Percentiles rank a stretch among this genome's conserved stretches.
Evolutionary conservation across 2,329 filamentous ascomycete species (phyloP).

Genomic region (Zasmidium cellare): DNA sequence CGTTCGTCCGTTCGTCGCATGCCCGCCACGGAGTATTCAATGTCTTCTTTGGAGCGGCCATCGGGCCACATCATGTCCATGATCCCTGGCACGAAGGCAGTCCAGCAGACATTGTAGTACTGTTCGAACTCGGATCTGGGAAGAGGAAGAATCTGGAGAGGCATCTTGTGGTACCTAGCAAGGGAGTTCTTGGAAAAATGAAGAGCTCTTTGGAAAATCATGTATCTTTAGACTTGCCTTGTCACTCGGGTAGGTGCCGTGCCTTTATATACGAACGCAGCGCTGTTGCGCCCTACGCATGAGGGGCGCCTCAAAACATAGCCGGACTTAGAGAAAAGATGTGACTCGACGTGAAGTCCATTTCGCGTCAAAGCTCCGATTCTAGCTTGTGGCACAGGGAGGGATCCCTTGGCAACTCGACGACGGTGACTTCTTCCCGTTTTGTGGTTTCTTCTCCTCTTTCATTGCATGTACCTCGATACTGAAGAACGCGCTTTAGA

Average conservation of each 20-base stretch:
- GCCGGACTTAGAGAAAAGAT: too few relatives aligned
- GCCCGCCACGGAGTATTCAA: slow-evolving; percentile 10
- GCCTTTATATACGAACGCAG: too few relatives aligned
- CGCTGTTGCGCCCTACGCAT: too few relatives aligned
- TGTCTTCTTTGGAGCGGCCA: slow-evolving; percentile 22
- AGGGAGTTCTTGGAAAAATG: neutral
- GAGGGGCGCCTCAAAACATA: too few relatives aligned
- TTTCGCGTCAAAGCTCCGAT: too few relatives aligned
- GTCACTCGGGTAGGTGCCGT: neutral
- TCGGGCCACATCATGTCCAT: slow-evolving; percentile 32
- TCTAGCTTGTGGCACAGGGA: too few relatives aligned
- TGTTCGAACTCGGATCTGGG: slow-evolving; percentile 25
- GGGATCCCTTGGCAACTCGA: too few relatives aligned
- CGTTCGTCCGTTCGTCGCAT: slow-evolving; percentile 14
- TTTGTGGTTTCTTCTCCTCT: too few relatives aligned
- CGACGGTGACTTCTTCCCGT: too few relatives aligned
- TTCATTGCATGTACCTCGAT: too few relatives aligned
- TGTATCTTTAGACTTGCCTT: neutral
- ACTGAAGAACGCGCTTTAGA: too few relatives aligned
- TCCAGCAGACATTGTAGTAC: slow-evolving; percentile 23
- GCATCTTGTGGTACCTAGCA: slow-evolving; percentile 19
- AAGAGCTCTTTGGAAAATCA: neutral
- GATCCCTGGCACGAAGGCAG: slow-evolving; percentile 31
- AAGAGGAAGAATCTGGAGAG: slow-evolving; percentile 30
- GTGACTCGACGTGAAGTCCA: too few relatives aligned